Conservation (phyloP, 768 basidiomycete genomes). For the Hericium coralloides region DNA sequence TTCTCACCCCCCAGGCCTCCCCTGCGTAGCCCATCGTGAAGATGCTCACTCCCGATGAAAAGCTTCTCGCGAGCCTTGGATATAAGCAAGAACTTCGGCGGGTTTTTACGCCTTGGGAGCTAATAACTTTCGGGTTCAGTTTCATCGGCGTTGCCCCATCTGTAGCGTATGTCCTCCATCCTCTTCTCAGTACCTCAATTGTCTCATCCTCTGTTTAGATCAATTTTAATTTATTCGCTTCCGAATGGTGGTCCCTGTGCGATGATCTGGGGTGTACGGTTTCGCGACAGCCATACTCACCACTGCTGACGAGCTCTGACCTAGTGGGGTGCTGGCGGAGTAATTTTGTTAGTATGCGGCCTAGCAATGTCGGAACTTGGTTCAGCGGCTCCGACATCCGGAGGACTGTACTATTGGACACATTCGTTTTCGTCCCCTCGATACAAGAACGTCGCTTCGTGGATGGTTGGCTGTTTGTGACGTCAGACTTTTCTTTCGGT, state of each 20-base stretch:
- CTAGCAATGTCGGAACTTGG: constrained; percentile 27
- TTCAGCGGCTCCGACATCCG: constrained; percentile 27
- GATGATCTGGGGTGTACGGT: constrained; percentile 24
- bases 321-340: constrained; percentile 25
- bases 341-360: constrained; percentile 26
- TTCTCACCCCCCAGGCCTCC: no score
- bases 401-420: constrained; percentile 31
- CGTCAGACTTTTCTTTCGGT: no score
- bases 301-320: not conserved
- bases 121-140: constrained; percentile 23
- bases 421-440: constrained; percentile 20
- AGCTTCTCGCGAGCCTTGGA: constrained; percentile 33
- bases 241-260: constrained; percentile 25
- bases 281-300: not conserved
- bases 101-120: constrained; percentile 41
- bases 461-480: constrained; percentile 31
- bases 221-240: constrained; percentile 17
- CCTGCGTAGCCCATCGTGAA: not conserved
- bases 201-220: constrained; percentile 2
- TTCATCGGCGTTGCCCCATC: constrained; percentile 23
- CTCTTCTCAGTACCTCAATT: no score
- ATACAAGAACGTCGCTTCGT: constrained; percentile 28
- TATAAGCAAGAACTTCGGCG: constrained; percentile 52
- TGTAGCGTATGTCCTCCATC: constrained; percentile 9
- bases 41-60: constrained; percentile 22